Percentiles rank a stretch among this genome's conserved stretches.
Conservation (phyloP, 106 monocot genomes). For the Phalaenopsis aphrodite region DNA sequence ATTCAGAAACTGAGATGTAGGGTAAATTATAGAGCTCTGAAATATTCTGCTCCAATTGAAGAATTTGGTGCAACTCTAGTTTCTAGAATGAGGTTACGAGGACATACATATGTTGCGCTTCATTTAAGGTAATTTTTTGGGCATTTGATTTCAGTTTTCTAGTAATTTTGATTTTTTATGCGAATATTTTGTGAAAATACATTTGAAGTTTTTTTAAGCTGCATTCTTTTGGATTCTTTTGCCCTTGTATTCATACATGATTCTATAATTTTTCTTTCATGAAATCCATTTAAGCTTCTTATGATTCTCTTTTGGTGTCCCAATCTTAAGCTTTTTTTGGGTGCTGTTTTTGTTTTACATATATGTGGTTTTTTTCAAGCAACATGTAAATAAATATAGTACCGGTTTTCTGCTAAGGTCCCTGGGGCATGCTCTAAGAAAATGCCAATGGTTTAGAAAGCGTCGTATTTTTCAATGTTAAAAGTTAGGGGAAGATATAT, state of each 20-base stretch:
- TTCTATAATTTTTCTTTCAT: too few relatives aligned
- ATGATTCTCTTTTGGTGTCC: too few relatives aligned
- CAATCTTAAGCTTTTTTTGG: too few relatives aligned
- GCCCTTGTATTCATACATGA: neutral
- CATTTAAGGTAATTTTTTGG: slow-evolving; percentile 58
- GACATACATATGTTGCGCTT: slow-evolving; percentile 76
- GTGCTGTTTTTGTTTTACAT: too few relatives aligned
- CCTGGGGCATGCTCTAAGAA: too few relatives aligned
- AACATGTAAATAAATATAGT: too few relatives aligned
- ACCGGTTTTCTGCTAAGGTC: too few relatives aligned
- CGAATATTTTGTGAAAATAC: neutral
- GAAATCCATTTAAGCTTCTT: too few relatives aligned
- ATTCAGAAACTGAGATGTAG: slow-evolving; percentile 88
- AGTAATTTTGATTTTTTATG: neutral
- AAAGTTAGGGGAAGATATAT: too few relatives aligned
- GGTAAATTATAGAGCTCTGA: slow-evolving; percentile 77
- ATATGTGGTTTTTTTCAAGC: too few relatives aligned
- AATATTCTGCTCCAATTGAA: slow-evolving; percentile 71
- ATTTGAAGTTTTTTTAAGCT: neutral
- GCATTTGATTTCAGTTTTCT: neutral
- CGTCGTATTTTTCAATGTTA: too few relatives aligned
- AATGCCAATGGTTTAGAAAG: too few relatives aligned
- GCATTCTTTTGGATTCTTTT: neutral
- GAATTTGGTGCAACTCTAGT: slow-evolving; percentile 64
- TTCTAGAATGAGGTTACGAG: slow-evolving; percentile 59